Percentiles rank a stretch among this genome's conserved stretches.
Evolutionary conservation across 2,329 filamentous ascomycete species (phyloP).

Genomic region (Hymenoscyphus fraxineus): DNA sequence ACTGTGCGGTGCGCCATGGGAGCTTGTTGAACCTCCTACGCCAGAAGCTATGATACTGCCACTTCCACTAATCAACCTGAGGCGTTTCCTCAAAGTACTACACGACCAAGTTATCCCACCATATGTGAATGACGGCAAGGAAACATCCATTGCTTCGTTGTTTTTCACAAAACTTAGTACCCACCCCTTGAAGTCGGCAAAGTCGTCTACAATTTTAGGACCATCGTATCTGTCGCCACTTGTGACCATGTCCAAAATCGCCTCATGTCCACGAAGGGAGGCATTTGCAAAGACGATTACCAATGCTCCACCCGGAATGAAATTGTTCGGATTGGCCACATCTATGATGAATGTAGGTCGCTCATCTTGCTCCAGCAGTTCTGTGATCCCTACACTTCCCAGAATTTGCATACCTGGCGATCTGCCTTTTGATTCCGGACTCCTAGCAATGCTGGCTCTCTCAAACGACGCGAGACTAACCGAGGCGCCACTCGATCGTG

Average conservation of each 20-base stretch:
- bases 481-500: constrained; percentile 39
- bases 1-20: constrained; percentile 17
- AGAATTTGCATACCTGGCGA: constrained; percentile 52
- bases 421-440: constrained; percentile 48
- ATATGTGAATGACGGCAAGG: constrained; percentile 54
- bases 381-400: constrained; percentile 62
- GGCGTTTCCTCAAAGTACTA: constrained; percentile 63
- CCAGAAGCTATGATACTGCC: constrained; percentile 31
- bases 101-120: constrained; percentile 67
- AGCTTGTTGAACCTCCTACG: constrained; percentile 19
- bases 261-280: constrained; percentile 50
- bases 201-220: constrained; percentile 44
- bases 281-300: constrained; percentile 66
- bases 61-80: constrained; percentile 64
- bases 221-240: constrained; percentile 28
- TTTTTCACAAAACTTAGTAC: constrained; percentile 53
- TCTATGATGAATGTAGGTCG: constrained; percentile 75
- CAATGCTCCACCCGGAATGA: constrained; percentile 47
- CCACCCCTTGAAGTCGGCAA: constrained; percentile 67
- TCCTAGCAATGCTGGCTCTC: constrained; percentile 47
- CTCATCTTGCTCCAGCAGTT: constrained; percentile 72
- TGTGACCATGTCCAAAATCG: constrained; percentile 30
- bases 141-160: constrained; percentile 50
- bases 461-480: constrained; percentile 49
- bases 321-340: constrained; percentile 54